Base-by-base conservation (phyloP, 2,329 filamentous ascomycete species). In the Purpureocillium lavendulum region DNA sequence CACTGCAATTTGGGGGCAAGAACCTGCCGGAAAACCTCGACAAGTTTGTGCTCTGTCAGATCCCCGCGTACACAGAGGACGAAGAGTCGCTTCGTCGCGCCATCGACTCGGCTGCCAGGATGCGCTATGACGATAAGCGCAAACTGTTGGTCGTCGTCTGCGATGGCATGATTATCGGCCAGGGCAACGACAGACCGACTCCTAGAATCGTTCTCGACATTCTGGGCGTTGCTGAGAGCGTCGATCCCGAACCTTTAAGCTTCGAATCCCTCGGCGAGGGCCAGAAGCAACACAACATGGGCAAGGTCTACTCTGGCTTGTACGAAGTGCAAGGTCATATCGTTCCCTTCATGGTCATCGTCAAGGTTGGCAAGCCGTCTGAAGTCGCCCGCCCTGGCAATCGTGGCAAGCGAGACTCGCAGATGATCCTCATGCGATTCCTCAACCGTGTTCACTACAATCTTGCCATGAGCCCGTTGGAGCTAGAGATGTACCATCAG, bases 401-500 rank as follows among this genome's bases (percentile, higher is more conserved):
- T 70, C 85, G 92, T 73, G 92, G 92, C 65, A 98, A 98, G 75
- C 90, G 92, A 75, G 92, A 98, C 64, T 97, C 92, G 39, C 92
- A 98, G 65, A 94, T 98, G 83, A 74, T 98, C 47, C 69, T 97
- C 45, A 98, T 98, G 92, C 84, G 92, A 48, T 98, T 98, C 82
- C 77, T 98, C 57, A 97, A 98, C 75, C 87, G 92, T 49, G 88
- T 98, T 36, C 92, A 98, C 68, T 96, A 98, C 73, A 96, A 96
- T 60, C 71, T 90, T 40, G 70, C 92, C 16, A 98, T 98, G 92
- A 94, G 82, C 54, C 92, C 92, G 4, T 73, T 98, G 52, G 92
- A 98, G 62, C 76, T 98, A 40, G 92, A 98, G 62, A 95, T 98
- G 79, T 92, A 95, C 59, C 92, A 98, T 60, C 92, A 98, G 57